Base-by-base conservation (phyloP, 1,284 basidiomycete genomes). In the Cutaneotrichosporon sp. region DNA sequence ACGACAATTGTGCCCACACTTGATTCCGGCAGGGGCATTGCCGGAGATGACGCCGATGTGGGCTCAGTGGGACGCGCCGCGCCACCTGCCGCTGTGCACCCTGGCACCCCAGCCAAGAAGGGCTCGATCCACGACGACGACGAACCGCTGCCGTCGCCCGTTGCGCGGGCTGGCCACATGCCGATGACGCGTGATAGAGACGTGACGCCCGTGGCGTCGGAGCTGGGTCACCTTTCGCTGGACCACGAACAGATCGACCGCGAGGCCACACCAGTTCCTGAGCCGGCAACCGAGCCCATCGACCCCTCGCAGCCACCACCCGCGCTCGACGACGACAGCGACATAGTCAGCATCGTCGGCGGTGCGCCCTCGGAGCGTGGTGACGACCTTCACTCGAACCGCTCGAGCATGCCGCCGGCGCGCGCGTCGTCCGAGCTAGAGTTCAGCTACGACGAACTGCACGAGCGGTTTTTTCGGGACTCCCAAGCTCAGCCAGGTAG, bases 371-470 rank as follows among this genome's bases (percentile, higher is more conserved):
- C 45, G n/a, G 44, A 40, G 26, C 50, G 43, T 15, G 38, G 30
- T 12, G 51, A 49, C 48, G 47, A 55, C 35, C 20, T 51, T 1
- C 21, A 21, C 23, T 52, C 54, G 3, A 53, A 59, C 46, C 45
- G 54, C 14, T 51, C 39, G 10, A 48, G 43, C 5, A 51, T 59
- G 51, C 57, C 57, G 2, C 57, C 57, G 17, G 57, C 57, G 0
- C 54, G 57, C 4, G 57, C 57, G 1, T 55, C 54, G 4, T 55
- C 53, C 14, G 54, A 59, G 38, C 49, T 59, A 17, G 57, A 59
- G 51, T 59, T 59, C 43, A 41, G 54, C n/a, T 59, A 51, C 38
- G 57, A 59, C 15, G 57, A 59, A 21, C 49, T 56, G 15, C 51
- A 52, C 10, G 57, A 59, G 42, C 54, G 52, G 8, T 59, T 51